Evolutionary conservation across 257 asterid genomes (phyloP), one percentile per base, ranked within the genome.

Genomic region (Eucommia ulmoides): DNA sequence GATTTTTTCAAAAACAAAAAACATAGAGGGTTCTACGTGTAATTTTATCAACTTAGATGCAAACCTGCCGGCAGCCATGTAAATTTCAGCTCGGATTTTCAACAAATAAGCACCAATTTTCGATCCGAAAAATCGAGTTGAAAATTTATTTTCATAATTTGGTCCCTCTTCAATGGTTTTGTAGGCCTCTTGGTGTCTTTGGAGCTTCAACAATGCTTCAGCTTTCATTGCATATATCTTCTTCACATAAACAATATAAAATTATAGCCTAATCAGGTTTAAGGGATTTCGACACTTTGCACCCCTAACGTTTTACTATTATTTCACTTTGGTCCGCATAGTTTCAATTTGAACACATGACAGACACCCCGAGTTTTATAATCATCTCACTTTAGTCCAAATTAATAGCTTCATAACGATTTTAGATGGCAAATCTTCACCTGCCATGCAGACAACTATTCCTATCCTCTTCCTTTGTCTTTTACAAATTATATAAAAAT

Each of bases 201-300:
- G 63, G 20, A 82, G 67, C 38, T 75, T 66, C 68, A 78, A 23
- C 68, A 73, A 52, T 19, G 93, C 84, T 63, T 82, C 79, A 23
- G 78, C 80, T 55, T 68, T 63, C 93, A 78, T 73, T 44, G 79
- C 80, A 24, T 54, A 49, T 11, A 81, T 59, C 93, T 81, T 33
- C 1, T 23, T 81, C 23, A 19, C 33, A 19, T 20, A n/a, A 24
- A 12, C 0, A 5, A 19, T 4, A 1, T 19, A 25, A 7, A 6
- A 29, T 29, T 29, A 14, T 6, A 29, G 12, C 7, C 12, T 8
- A 29, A 29, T 29, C n/a, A n/a, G n/a, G 38, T 29, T 29, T 29
- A 29, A 14, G 38, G 38, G 12, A 6, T 0, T 1, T n/a, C n/a
- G n/a, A n/a, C n/a, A n/a, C n/a, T n/a, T n/a, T n/a, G n/a, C n/a